Evolutionary conservation across 805 yeast genomes (phyloP), one percentile per base, ranked within the genome.

Genomic region (Metschnikowia reukaufii): DNA sequence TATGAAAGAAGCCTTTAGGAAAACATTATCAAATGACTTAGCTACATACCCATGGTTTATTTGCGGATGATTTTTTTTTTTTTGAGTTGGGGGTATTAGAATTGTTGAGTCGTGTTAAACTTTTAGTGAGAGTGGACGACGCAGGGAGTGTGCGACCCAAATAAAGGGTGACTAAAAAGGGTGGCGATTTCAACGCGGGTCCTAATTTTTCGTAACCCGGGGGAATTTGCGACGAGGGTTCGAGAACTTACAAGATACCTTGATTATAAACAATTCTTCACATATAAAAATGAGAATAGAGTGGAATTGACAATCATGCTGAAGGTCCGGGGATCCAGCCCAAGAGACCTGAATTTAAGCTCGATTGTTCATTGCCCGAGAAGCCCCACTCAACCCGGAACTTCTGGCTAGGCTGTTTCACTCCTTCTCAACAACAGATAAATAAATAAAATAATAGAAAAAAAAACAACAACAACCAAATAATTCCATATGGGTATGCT

Each of bases 91-190:
- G 47, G 25, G 31, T 17, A 12, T 23, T 4, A 15, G n/a, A 27
- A 20, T 35, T 15, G 29, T 29, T 5, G 12, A 23, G 13, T 27
- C 16, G 29, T 19, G 39, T 20, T 35, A 20, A 40, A 45, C 41
- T 45, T 45, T 45, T 36, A 36, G 33, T 36, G 42, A 32, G 38
- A 40, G 37, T 45, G 48, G 48, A 45, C 48, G 45, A 40, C 31
- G 40, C 12, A 35, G 44, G 48, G 44, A 44, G 48, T 45, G 48
- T 45, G 48, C 48, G 48, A 36, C 48, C 31, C 48, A 45, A 45
- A 36, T 45, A 17, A 18, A 6, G 13, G 29, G 35, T 33, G 37
- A 36, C n/a, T 9, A 12, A 25, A 25, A 25, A 8, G 10, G 37
- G 25, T 8, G 4, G 27, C 29, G 38, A 35, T 12, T 6, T 9